Percentiles rank a stretch among this genome's conserved stretches.
phyloP scores from a whole-genome alignment of 495 filamentous ascomycete genomes.

The Aspergillus baeticus region DNA sequence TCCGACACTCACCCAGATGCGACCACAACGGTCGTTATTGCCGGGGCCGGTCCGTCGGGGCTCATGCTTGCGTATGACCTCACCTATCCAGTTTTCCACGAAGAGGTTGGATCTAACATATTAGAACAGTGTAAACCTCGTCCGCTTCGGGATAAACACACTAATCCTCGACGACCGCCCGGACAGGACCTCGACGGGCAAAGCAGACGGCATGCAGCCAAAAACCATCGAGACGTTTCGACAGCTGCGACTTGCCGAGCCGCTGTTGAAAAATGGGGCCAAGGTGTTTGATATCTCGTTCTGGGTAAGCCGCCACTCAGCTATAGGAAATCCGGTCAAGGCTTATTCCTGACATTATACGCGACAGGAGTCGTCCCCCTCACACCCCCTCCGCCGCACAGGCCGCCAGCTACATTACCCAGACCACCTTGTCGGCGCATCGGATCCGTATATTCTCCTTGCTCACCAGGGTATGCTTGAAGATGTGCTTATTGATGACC shows the following conservation, averaged over 20 bases:
- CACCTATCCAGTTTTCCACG: no score
- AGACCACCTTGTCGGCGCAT: slow-evolving; percentile 63
- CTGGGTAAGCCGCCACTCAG: slow-evolving; percentile 49
- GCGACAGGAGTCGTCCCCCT: slow-evolving; percentile 54
- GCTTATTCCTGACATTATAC: no score
- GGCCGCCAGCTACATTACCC: slow-evolving; percentile 72
- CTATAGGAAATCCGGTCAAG: no score
- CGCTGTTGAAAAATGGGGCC: slow-evolving; percentile 58
- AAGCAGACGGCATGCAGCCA: slow-evolving; percentile 76
- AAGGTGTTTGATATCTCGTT: slow-evolving; percentile 71
- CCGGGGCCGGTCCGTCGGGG: slow-evolving; percentile 69
- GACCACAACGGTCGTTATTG: slow-evolving; percentile 58
- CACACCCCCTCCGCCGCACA: slow-evolving; percentile 55
- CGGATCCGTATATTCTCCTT: slow-evolving; percentile 69
- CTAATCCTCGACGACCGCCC: slow-evolving; percentile 71
- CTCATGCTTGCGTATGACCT: slow-evolving; percentile 64
- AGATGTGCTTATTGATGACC: slow-evolving; percentile 62
- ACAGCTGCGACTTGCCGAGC: slow-evolving; percentile 66
- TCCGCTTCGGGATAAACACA: slow-evolving; percentile 66
- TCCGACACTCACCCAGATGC: slow-evolving; percentile 13
- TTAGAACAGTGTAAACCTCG: slow-evolving; percentile 47
- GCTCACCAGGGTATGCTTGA: slow-evolving; percentile 77
- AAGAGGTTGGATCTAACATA: no score
- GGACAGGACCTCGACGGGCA: slow-evolving; percentile 67
- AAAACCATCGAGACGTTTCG: slow-evolving; percentile 74